phyloP scores from a whole-genome alignment of 371 early-diverging fungal species.

The Funneliformis caledonium region DNA sequence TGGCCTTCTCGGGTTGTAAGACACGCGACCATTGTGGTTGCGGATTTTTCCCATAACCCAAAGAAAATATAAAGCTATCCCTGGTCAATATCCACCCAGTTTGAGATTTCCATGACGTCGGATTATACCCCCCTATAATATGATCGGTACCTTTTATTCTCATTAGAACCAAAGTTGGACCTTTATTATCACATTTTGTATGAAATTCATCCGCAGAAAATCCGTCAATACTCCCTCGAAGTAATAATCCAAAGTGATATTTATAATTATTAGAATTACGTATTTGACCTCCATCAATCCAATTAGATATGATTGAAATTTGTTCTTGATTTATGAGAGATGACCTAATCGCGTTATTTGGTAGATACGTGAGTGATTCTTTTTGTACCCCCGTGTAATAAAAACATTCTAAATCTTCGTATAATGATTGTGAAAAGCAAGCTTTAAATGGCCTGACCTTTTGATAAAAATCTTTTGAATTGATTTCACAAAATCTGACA shows the following conservation, averaged over 20 bases:
- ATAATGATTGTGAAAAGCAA: constrained; percentile 14
- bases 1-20: background rate
- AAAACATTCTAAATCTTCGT: constrained; percentile 23
- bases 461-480: constrained; percentile 12
- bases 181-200: constrained; percentile 10
- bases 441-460: background rate
- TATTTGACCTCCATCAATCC: constrained; percentile 13
- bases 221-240: constrained; percentile 8
- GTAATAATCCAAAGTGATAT: background rate
- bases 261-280: background rate
- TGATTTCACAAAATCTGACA: constrained; percentile 24
- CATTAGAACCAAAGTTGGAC: constrained; percentile 8
- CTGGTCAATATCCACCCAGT: constrained; percentile 1
- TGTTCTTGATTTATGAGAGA: background rate
- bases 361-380: background rate
- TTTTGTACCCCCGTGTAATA: background rate
- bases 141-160: background rate
- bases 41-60: background rate
- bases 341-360: background rate
- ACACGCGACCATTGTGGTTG: background rate
- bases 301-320: constrained; percentile 9
- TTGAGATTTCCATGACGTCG: constrained; percentile 7
- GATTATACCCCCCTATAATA: constrained; percentile 26
- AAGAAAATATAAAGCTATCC: constrained; percentile 30
- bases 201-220: constrained; percentile 11